Conservation (phyloP, 2,329 filamentous ascomycete genomes). For the Botrytis hyacinthi region DNA sequence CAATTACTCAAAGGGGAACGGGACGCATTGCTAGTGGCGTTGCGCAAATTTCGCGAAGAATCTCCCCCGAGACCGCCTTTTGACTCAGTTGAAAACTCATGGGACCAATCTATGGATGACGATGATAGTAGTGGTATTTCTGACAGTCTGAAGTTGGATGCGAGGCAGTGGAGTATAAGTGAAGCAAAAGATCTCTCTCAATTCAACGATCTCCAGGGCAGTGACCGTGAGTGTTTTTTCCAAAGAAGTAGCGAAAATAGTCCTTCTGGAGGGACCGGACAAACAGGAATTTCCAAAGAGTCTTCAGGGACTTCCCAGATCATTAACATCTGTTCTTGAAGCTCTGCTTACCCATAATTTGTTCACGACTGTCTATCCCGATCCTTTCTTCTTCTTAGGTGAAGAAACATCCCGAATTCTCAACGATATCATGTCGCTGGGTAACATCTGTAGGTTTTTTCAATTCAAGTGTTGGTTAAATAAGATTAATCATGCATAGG, state of each 20-base stretch:
- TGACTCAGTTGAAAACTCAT: no score
- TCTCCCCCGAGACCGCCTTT: no score
- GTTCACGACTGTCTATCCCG: background rate
- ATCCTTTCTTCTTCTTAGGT: background rate
- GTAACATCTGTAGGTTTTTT: background rate
- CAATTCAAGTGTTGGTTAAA: no score
- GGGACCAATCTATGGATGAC: no score
- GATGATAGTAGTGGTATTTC: no score
- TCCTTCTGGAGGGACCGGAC: background rate
- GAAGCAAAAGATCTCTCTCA: background rate
- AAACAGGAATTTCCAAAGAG: background rate
- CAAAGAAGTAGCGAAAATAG: background rate
- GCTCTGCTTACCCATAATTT: background rate
- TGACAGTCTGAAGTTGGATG: no score
- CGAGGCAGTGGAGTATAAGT: accelerated
- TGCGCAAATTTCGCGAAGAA: no score
- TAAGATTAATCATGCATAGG: background rate
- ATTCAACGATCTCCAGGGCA: background rate
- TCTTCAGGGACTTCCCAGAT: accelerated
- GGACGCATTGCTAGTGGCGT: no score
- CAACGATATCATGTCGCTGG: background rate
- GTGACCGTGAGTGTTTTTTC: background rate
- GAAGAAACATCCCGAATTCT: background rate
- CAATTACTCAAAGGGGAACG: no score
- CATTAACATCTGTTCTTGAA: accelerated